These are phyloP conservation scores for Pseudonitzschia multiseries DNA, from an alignment of 108 stramenopile genomes.

Conservation along the genomic window DNA sequence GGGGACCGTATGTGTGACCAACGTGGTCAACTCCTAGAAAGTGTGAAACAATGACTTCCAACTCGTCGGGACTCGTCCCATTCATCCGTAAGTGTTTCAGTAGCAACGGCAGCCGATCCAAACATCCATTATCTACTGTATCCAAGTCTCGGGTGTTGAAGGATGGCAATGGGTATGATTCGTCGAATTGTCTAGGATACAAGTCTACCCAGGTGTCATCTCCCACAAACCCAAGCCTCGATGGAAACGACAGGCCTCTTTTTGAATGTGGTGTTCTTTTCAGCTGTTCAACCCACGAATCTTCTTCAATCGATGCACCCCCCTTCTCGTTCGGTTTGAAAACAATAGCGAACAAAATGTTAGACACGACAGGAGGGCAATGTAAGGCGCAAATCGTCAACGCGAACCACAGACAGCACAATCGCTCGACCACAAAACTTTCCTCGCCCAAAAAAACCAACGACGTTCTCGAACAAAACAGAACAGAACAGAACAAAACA, in stretches of 20 bases:
- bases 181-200: slow-evolving; percentile 88
- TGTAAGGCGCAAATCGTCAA: not conserved
- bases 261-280: slow-evolving; percentile 19
- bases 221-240: slow-evolving; percentile 85
- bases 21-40: slow-evolving; percentile 97
- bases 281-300: slow-evolving; percentile 82
- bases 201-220: slow-evolving; percentile 98
- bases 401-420: not conserved
- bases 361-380: not conserved
- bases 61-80: slow-evolving; percentile 35
- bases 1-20: slow-evolving; percentile 95
- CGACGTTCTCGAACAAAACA: no score
- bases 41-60: slow-evolving; percentile 81
- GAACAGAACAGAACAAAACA: no score
- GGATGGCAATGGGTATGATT: slow-evolving; percentile 86
- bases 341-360: slow-evolving; percentile 20
- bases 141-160: slow-evolving; percentile 98
- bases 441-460: no score
- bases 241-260: slow-evolving; percentile 25
- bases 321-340: slow-evolving; percentile 33
- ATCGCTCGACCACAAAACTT: not conserved
- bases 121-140: slow-evolving; percentile 96
- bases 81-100: slow-evolving; percentile 42
- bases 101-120: slow-evolving; percentile 59
- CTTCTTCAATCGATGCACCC: slow-evolving; percentile 79